Evolutionary conservation across 257 asterid species (phyloP).

Genomic region (Scutellaria barbata): DNA sequence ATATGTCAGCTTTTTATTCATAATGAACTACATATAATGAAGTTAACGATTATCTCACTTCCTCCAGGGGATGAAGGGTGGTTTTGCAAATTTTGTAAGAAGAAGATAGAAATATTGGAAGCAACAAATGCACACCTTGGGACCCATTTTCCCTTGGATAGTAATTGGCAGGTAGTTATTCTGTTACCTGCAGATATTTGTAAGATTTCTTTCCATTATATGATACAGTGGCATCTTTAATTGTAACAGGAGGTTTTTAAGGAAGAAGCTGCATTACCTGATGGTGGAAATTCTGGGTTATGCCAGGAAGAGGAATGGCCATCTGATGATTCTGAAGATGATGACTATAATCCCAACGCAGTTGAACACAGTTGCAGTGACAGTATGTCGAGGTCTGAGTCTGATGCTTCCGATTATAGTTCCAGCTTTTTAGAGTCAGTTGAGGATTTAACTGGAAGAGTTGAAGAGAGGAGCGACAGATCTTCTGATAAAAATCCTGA

Average conservation of each 20-base stretch:
- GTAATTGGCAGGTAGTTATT: conserved; percentile 80
- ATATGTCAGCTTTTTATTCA: conserved; percentile 12
- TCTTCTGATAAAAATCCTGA: conserved; percentile 47
- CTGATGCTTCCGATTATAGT: conserved; percentile 62
- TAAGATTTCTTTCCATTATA: conserved; percentile 18
- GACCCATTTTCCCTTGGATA: conserved; percentile 76
- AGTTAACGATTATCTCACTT: conserved; percentile 52
- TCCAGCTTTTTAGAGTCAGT: conserved; percentile 75
- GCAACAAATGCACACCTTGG: conserved; percentile 97
- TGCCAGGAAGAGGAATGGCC: conserved; percentile 87
- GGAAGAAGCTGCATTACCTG: conserved; percentile 88
- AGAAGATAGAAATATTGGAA: conserved; percentile 89
- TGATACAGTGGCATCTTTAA: conserved; percentile 33
- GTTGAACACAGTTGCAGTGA: conserved; percentile 53
- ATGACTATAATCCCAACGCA: conserved; percentile 85
- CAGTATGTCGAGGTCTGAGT: conserved; percentile 47
- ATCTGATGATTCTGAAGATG: conserved; percentile 94
- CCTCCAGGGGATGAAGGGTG: conserved; percentile 98
- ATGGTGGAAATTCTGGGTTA: conserved; percentile 57
- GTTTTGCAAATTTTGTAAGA: conserved; percentile 93
- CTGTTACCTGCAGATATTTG: conserved; percentile 21
- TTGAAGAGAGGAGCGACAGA: conserved; percentile 40
- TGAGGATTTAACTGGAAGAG: conserved; percentile 65
- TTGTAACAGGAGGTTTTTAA: conserved; percentile 78
- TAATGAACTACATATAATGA: conserved; percentile 36